Conservation (phyloP, 345 rosid genomes). For the Bruguiera sexangula region DNA sequence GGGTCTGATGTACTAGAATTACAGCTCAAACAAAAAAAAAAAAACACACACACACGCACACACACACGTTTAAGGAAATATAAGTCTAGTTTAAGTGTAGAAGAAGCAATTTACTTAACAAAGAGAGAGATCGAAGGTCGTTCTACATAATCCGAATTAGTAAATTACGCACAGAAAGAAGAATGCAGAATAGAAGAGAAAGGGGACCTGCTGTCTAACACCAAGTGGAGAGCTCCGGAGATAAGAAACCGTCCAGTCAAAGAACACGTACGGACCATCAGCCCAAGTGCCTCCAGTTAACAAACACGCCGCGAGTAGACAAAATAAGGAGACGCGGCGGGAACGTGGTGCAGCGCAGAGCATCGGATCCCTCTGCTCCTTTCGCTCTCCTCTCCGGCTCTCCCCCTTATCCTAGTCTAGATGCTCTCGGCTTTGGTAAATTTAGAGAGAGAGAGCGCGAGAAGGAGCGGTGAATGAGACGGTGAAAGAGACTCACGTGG, state of each 20-base stretch:
- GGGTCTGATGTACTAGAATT: no score
- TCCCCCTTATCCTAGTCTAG: neutral
- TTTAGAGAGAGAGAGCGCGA: no score
- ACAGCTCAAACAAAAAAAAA: no score
- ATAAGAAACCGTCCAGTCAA: conserved; percentile 89
- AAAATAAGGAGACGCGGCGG: conserved; percentile 24
- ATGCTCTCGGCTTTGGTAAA: no score
- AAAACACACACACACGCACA: no score
- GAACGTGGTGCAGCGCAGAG: conserved; percentile 19
- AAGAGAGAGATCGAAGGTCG: no score
- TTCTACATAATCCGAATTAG: no score
- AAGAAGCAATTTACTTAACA: no score
- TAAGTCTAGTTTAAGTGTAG: no score
- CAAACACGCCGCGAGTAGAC: conserved; percentile 14
- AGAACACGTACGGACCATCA: conserved; percentile 73
- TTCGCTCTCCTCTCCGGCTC: neutral
- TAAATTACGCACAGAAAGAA: neutral
- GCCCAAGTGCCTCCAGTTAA: conserved; percentile 28
- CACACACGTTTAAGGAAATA: no score
- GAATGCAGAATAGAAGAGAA: neutral
- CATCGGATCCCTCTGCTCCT: conserved; percentile 35
- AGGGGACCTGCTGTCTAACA: conserved; percentile 59
- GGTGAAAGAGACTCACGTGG: no score
- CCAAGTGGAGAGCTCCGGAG: conserved; percentile 64
- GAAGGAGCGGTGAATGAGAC: no score